phyloP scores from a whole-genome alignment of 1,139 yeast genomes.

The Taphrina flavorubra region DNA sequence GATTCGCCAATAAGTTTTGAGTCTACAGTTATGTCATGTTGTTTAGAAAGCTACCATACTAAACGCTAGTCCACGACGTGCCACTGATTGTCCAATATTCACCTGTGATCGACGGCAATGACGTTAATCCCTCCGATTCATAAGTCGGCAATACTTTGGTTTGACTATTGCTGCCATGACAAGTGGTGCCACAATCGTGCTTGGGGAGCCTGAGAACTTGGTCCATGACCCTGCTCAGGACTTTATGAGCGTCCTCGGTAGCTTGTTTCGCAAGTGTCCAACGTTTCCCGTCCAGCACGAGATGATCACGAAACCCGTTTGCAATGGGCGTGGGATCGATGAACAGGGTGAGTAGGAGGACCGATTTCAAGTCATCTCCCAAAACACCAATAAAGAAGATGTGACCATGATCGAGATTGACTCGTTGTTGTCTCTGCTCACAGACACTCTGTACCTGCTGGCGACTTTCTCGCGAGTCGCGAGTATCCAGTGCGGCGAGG shows the following conservation, averaged over 20 bases:
- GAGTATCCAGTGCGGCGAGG: not conserved
- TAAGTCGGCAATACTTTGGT: conserved; percentile 8
- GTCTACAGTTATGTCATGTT: not conserved
- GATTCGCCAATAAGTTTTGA: not conserved
- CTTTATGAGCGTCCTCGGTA: not conserved
- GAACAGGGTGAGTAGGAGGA: conserved; percentile 3
- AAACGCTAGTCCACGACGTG: not conserved
- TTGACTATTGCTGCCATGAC: not conserved
- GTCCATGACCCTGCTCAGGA: not conserved
- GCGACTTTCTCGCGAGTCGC: not conserved
- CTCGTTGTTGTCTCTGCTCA: not conserved
- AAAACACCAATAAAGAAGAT: conserved; percentile 8
- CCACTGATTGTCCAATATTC: conserved; percentile 10
- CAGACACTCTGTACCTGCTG: not conserved
- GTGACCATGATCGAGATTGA: not conserved
- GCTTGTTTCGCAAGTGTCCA: conserved; percentile 8
- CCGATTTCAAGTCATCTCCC: conserved; percentile 15
- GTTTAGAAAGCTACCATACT: not conserved
- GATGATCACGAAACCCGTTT: not conserved
- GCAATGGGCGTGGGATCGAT: not conserved
- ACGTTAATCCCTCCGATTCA: conserved; percentile 7
- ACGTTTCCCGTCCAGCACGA: conserved; percentile 16
- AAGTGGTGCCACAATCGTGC: conserved; percentile 5
- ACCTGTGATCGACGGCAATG: not conserved
- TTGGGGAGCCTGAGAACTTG: not conserved